Base-by-base conservation (phyloP, 139 green algal genomes). In the Asterochloris sp. region DNA sequence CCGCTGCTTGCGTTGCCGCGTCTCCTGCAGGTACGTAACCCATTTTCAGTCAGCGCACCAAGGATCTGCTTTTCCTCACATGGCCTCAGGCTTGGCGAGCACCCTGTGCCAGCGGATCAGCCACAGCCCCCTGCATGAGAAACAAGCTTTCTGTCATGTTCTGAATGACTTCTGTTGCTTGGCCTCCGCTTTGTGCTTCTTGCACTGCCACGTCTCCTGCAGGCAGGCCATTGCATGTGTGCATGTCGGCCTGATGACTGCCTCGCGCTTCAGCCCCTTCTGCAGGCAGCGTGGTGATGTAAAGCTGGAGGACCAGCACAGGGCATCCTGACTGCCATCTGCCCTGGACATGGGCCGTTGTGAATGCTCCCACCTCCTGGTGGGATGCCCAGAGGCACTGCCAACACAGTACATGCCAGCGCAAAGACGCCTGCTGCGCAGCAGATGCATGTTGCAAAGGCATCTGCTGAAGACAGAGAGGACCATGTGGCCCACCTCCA, bases 1-100 rank as follows among this genome's bases (percentile, higher is more conserved):
- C 78, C 67, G 64, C 38, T 83, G 78, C 78, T 60, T 54, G 17
- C 68, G 38, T 13, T 83, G 66, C 78, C 76, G 67, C 38, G 12
- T 21, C 74, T 67, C 14, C 17, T 23, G n/a, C 8, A 38, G 29
- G 21, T 16, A 14, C 14, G 63, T 14, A 24, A 24, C 14, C 24
- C 66, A 28, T 76, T 2, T 28, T 2, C 66, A 21, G 17, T 23
- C 66, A 26, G 66, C 4, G 17, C 19, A 23, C n/a, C 66, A 21
- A 71, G 17, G 2, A 13, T 23, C 66, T 71, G 6, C 19, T 21
- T 6, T 54, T 54, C 38, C 6, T 54, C 38, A 54, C 38, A 10
- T 71, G 66, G 17, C 6, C 66, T 71, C 66, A 21, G 17, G 4
- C 17, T 71, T 23, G 17, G 2, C 17, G 9, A 13, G 66, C 66